These are phyloP conservation scores for Mentha longifolia DNA, from an alignment of 257 asterid genomes.

Conservation along the genomic window DNA sequence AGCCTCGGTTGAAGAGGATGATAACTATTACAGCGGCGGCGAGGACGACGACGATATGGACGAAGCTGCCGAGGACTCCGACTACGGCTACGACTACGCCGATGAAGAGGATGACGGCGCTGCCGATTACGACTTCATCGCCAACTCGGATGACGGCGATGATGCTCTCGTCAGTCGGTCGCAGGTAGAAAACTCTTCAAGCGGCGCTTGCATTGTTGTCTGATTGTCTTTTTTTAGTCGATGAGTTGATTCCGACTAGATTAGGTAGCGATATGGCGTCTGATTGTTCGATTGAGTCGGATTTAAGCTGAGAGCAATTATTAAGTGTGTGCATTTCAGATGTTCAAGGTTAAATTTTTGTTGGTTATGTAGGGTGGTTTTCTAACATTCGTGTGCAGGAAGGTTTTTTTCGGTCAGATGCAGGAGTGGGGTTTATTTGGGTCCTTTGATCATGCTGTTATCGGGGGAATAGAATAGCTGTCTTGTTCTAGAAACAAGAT, in stretches of 20 bases:
- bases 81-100: constrained; percentile 35
- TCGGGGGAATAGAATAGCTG: neutral
- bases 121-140: constrained; percentile 63
- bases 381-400: constrained; percentile 11
- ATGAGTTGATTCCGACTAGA: constrained; percentile 22
- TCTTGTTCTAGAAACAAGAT: constrained; percentile 15
- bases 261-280: constrained; percentile 15
- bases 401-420: constrained; percentile 19
- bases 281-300: constrained; percentile 17
- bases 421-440: neutral
- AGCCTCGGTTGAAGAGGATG: constrained; percentile 85
- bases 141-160: constrained; percentile 64
- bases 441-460: constrained; percentile 26
- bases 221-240: constrained; percentile 11
- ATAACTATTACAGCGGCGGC: constrained; percentile 72
- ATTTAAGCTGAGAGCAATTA: constrained; percentile 18
- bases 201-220: neutral
- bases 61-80: constrained; percentile 45
- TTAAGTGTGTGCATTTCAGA: constrained; percentile 13
- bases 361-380: constrained; percentile 11
- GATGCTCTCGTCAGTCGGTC: constrained; percentile 58
- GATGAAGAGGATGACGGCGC: constrained; percentile 54
- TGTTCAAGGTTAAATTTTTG: constrained; percentile 5
- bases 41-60: constrained; percentile 49
- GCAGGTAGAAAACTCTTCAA: constrained; percentile 52